Percentiles rank a stretch among this genome's conserved stretches.
These are phyloP conservation scores for Penicillium pancosmium DNA, from an alignment of 495 filamentous ascomycete species.

Conservation along the genomic window DNA sequence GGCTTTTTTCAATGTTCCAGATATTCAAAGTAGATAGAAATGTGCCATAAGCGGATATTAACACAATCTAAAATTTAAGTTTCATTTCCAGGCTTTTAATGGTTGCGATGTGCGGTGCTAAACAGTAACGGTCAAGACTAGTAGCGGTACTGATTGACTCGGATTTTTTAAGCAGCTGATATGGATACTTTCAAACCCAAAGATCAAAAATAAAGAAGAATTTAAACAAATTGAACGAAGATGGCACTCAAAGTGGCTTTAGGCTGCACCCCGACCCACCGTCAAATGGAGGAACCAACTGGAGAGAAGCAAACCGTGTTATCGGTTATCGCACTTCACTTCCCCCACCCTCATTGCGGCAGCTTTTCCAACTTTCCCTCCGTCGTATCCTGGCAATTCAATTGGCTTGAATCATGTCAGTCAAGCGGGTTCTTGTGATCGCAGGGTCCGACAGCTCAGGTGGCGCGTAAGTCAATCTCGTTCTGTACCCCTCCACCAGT, in stretches of 20 bases:
- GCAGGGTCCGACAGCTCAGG: slow-evolving; percentile 87
- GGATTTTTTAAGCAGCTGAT: background rate
- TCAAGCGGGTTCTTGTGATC: slow-evolving; percentile 71
- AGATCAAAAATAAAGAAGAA: background rate
- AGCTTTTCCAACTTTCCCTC: slow-evolving; percentile 46
- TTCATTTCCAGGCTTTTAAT: background rate
- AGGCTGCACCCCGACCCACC: background rate
- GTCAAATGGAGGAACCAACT: background rate
- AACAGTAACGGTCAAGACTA: too few relatives aligned
- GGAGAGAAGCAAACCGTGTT: slow-evolving; percentile 1
- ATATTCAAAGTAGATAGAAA: background rate
- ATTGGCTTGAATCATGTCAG: slow-evolving; percentile 36
- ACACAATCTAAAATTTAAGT: background rate
- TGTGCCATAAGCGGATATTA: background rate
- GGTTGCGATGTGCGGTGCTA: too few relatives aligned
- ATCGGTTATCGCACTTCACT: slow-evolving; percentile 20
- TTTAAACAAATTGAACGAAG: background rate
- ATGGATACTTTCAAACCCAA: background rate
- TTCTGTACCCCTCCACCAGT: slow-evolving; percentile 12
- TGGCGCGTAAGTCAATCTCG: slow-evolving; percentile 68
- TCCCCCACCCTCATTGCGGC: slow-evolving; percentile 9
- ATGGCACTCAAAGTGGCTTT: background rate
- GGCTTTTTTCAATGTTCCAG: slow-evolving; percentile 53
- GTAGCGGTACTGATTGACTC: background rate
- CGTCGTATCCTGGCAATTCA: background rate